Conservation (phyloP, 1,284 basidiomycete genomes). For the Phenoliferia sp. region DNA sequence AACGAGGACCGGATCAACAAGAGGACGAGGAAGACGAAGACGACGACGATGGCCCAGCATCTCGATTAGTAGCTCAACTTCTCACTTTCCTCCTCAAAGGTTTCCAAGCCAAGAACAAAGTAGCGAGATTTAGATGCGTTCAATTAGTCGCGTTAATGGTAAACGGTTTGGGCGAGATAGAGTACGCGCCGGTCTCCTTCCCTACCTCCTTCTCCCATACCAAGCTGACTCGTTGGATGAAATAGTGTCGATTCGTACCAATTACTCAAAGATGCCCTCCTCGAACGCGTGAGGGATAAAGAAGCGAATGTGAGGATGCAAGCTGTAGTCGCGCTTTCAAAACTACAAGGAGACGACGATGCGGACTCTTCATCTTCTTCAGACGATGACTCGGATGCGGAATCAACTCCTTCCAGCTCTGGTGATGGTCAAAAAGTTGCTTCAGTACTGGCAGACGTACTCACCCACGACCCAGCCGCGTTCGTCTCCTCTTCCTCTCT, state of each 20-base stretch:
- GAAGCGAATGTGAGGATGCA: slow-evolving; percentile 77
- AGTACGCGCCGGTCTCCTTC: slow-evolving; percentile 52
- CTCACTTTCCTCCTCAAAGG: slow-evolving; percentile 76
- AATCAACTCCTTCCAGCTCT: slow-evolving; percentile 34
- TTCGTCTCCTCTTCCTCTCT: slow-evolving; percentile 46
- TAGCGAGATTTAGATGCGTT: slow-evolving; percentile 72
- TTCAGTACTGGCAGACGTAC: slow-evolving; percentile 49
- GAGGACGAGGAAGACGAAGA: slow-evolving; percentile 55
- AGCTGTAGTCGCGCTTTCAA: slow-evolving; percentile 77
- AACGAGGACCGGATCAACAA: too few species aligned
- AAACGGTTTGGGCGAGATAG: slow-evolving; percentile 71
- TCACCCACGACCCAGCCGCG: slow-evolving; percentile 73
- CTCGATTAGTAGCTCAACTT: slow-evolving; percentile 68
- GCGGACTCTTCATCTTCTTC: slow-evolving; percentile 49
- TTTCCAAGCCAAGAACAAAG: slow-evolving; percentile 84
- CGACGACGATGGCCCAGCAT: slow-evolving; percentile 63
- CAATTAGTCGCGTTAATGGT: slow-evolving; percentile 77
- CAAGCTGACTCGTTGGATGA: not conserved
- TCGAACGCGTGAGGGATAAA: slow-evolving; percentile 80
- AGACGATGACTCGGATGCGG: slow-evolving; percentile 59
- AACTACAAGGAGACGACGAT: slow-evolving; percentile 69
- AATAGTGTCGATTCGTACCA: slow-evolving; percentile 75
- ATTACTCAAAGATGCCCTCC: slow-evolving; percentile 60
- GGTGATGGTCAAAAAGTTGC: slow-evolving; percentile 14
- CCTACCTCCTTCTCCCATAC: not conserved